These are phyloP conservation scores for Gypsophila paniculata DNA, from an alignment of 179 eudicot genomes.

Conservation along the genomic window DNA sequence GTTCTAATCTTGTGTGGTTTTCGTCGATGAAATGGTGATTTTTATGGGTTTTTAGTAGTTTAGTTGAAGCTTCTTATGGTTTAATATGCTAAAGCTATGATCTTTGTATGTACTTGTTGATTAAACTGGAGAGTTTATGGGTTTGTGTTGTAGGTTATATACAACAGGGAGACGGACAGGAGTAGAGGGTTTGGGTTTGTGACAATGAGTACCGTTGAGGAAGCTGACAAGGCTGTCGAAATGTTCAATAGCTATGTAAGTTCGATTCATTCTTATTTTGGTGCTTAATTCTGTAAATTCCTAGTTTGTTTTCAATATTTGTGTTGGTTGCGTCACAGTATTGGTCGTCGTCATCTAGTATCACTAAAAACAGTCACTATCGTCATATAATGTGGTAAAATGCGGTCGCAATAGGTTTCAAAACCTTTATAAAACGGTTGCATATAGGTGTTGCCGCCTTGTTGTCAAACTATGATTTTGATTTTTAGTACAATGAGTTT, in stretches of 20 bases:
- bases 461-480: neutral
- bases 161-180: slow-evolving; percentile 79
- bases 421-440: too few species aligned
- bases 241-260: slow-evolving; percentile 77
- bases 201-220: slow-evolving; percentile 90
- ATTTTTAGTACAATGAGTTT: neutral
- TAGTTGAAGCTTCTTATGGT: neutral
- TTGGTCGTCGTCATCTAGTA: too few species aligned
- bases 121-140: neutral
- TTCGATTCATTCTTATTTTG: neutral
- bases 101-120: slow-evolving; percentile 1
- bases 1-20: too few species aligned
- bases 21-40: too few species aligned
- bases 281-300: neutral
- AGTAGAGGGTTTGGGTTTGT: slow-evolving; percentile 93
- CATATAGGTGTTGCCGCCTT: too few species aligned
- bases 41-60: neutral
- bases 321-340: too few species aligned
- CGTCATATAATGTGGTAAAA: too few species aligned
- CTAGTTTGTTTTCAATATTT: neutral
- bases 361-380: too few species aligned
- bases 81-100: neutral
- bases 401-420: too few species aligned
- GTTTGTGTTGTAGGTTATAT: slow-evolving; percentile 53
- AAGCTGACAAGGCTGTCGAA: slow-evolving; percentile 85